Percentiles rank a stretch among this genome's conserved stretches.
phyloP scores from a whole-genome alignment of 1,284 basidiomycete species.

The Abortiporus biennis region DNA sequence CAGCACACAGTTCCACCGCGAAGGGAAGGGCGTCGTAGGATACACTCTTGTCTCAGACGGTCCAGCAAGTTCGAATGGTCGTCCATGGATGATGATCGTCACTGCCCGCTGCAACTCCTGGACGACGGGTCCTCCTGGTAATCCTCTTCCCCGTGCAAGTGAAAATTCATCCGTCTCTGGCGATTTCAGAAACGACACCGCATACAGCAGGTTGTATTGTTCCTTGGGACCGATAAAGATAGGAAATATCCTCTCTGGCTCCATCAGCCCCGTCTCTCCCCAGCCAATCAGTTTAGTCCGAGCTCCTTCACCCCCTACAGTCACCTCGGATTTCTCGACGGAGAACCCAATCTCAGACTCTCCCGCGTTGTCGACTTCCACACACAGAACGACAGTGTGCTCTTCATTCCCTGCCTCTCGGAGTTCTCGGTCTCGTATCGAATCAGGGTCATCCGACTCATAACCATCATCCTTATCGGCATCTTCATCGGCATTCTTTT shows the following conservation, averaged over 20 bases:
- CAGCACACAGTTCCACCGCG: constrained; percentile 83
- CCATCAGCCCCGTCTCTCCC: too few species aligned
- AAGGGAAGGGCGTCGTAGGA: constrained; percentile 71
- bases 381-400: constrained; percentile 77
- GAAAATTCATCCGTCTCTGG: constrained; percentile 49
- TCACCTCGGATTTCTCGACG: constrained; percentile 67
- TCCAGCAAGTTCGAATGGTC: constrained; percentile 40
- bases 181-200: constrained; percentile 66
- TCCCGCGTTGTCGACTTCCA: constrained; percentile 77
- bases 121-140: constrained; percentile 7
- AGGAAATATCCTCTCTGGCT: constrained; percentile 57
- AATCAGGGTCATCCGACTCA: constrained; percentile 33
- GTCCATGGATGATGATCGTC: constrained; percentile 70
- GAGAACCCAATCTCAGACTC: constrained; percentile 62
- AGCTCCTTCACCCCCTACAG: constrained; percentile 71
- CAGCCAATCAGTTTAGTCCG: constrained; percentile 65
- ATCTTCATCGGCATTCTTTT: constrained; percentile 21
- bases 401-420: constrained; percentile 72
- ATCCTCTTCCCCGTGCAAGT: constrained; percentile 21
- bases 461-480: constrained; percentile 17
- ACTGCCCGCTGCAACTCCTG: constrained; percentile 67
- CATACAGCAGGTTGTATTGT: constrained; percentile 85
- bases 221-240: constrained; percentile 61
- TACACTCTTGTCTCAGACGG: constrained; percentile 30
- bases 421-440: constrained; percentile 44